phyloP scores from a whole-genome alignment of 768 basidiomycete species.

The Leccinum arenicola region DNA sequence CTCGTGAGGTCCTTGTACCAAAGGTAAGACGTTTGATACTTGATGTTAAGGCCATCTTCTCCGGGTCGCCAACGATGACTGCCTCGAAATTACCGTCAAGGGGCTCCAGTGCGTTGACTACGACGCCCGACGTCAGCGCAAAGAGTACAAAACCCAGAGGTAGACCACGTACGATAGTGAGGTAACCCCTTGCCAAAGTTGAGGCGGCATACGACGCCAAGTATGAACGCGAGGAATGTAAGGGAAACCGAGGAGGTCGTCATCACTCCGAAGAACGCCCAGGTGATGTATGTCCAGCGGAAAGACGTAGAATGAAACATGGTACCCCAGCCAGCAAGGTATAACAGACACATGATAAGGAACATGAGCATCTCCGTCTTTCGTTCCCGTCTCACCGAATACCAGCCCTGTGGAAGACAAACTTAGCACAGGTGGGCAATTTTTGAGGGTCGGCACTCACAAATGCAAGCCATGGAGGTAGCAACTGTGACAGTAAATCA shows the following conservation, averaged over 20 bases:
- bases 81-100: slow-evolving; percentile 44
- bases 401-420: slow-evolving; percentile 57
- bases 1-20: slow-evolving; percentile 30
- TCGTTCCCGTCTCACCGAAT: slow-evolving; percentile 66
- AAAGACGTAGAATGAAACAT: slow-evolving; percentile 75
- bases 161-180: slow-evolving; percentile 52
- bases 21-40: slow-evolving; percentile 45
- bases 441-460: slow-evolving; percentile 31
- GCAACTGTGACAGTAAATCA: slow-evolving; percentile 38
- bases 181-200: slow-evolving; percentile 79
- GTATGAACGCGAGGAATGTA: slow-evolving; percentile 49
- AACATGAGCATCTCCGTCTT: slow-evolving; percentile 60
- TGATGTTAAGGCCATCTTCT: slow-evolving; percentile 66
- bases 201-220: slow-evolving; percentile 65
- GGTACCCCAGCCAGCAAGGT: slow-evolving; percentile 65
- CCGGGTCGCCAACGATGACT: slow-evolving; percentile 33
- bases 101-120: slow-evolving; percentile 57
- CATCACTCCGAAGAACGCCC: slow-evolving; percentile 73
- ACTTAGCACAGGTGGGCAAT: not conserved
- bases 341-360: slow-evolving; percentile 54
- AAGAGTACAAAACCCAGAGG: not conserved
- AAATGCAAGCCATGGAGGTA: slow-evolving; percentile 67
- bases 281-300: slow-evolving; percentile 72
- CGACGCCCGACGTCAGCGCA: not conserved
- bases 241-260: slow-evolving; percentile 56